Evolutionary conservation across 306 rosid species (phyloP).

Genomic region (Casuarina equisetifolia): DNA sequence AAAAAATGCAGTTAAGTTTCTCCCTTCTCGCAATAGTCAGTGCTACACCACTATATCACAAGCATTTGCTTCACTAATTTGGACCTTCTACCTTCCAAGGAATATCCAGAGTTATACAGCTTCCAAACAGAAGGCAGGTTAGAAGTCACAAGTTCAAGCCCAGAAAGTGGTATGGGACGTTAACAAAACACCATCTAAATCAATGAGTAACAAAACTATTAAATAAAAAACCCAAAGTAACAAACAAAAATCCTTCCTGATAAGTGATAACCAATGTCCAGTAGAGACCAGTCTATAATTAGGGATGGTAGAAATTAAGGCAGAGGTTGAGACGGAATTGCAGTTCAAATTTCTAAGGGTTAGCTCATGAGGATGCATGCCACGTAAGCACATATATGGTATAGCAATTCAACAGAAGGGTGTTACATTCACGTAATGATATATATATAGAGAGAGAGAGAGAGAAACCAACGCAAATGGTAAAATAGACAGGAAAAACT

Average conservation of each 20-base stretch:
- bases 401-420: neutral
- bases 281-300: neutral
- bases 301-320: neutral
- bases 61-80: neutral
- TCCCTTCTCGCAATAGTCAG: neutral
- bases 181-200: neutral
- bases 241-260: neutral
- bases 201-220: neutral
- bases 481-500: conserved; percentile 17
- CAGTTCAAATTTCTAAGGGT: neutral
- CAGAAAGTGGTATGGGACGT: neutral
- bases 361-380: neutral
- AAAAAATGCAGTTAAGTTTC: neutral
- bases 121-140: neutral
- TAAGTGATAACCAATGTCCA: neutral
- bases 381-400: neutral
- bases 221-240: neutral
- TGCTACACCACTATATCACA: neutral
- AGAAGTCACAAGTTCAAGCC: neutral
- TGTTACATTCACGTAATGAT: neutral
- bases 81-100: neutral
- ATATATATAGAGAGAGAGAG: neutral
- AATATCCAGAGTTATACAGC: neutral
- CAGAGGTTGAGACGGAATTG: neutral
- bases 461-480: conserved; percentile 4